Evolutionary conservation across 192 early-diverging fungal genomes (phyloP), one percentile per base, ranked within the genome.

Genomic region (Coemansia sp.): DNA sequence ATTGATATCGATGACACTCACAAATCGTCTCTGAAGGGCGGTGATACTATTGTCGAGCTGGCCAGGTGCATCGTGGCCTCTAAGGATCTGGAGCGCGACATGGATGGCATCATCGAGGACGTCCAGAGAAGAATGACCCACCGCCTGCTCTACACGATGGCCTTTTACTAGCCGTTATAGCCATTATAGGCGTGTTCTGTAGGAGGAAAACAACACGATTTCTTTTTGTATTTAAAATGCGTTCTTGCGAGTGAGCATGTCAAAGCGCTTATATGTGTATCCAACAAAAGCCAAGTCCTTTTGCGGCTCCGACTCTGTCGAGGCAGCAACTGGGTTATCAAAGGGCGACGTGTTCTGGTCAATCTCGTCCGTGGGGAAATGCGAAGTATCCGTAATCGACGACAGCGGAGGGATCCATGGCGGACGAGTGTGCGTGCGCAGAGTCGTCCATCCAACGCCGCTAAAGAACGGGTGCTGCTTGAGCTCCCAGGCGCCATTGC

Each of bases 251-350:
- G 89, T 89, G 20, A 93, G 68, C 64, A 88, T 89, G 71, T 93
- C 91, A 73, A 93, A 99, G 61, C 94, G 82, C 76, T 97, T 96
- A 79, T 91, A 99, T 9, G 97, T 99, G 83, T 99, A 99, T 18
- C 97, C 97, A 34, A 99, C 91, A 87, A 99, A 99, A 26, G 96
- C 96, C 68, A 99, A 77, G 62, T 97, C 95, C 71, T 93, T 95
- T 76, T 95, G 90, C n/a, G 75, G 72, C 58, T 82, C 73, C 2
- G 77, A 64, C 4, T 56, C 59, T n/a, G 50, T 63, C 7, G 70
- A 59, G 8, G 62, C 61, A 5, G 65, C 61, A 18, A 64, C 65
- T 3, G 64, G 59, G 14, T 39, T 59, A 59, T 83, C 75, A 31
- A 83, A 79, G 5, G 77, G 75, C 76, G 75, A 77, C 37, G 90